Evolutionary conservation across 371 early-diverging fungal genomes (phyloP), one percentile per base, ranked within the genome.

Genomic region (Haplosporangium sp.): DNA sequence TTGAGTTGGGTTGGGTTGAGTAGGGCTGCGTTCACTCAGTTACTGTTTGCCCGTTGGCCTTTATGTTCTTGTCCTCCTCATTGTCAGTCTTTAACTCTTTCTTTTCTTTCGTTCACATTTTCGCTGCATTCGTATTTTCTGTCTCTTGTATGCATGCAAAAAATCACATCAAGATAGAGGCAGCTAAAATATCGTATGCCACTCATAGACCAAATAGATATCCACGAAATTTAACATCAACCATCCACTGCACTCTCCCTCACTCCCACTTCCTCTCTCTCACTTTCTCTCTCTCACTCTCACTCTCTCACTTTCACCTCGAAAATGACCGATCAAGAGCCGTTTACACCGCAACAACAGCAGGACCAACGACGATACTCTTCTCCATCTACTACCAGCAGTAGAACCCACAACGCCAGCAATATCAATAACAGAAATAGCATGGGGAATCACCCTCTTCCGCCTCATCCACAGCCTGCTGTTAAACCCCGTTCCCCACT

Each of bases 401-500:
- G 62, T 21, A 62, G 37, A 37, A 71, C 64, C 12, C 20, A 43
- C 62, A 58, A 47, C 46, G n/a, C 14, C 60, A 47, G 20, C 50
- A 59, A n/a, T 50, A 55, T 12, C 43, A 55, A n/a, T 41, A 43
- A 48, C 51, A 56, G 20, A 36, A 9, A 12, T 36, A 9, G 29
- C 29, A 29, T 29, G 29, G 29, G 4, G 29, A 4, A 23, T 47
- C 56, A 36, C 41, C 60, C 52, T 47, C 58, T 21, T 50, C 71
- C 55, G 6, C 56, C 65, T 36, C 62, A 67, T 23, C 61, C 51
- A 20, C 69, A 64, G 5, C 67, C 71, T 1, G 57, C 59, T 6
- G 61, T 60, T 67, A 69, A 74, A 23, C 42, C 60, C 41, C 66
- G 69, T 40, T 70, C 67, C 11, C 62, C 69, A 12, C 61, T 74